Conservation (phyloP, 805 yeast species). For the Myxozyma sirexii region DNA sequence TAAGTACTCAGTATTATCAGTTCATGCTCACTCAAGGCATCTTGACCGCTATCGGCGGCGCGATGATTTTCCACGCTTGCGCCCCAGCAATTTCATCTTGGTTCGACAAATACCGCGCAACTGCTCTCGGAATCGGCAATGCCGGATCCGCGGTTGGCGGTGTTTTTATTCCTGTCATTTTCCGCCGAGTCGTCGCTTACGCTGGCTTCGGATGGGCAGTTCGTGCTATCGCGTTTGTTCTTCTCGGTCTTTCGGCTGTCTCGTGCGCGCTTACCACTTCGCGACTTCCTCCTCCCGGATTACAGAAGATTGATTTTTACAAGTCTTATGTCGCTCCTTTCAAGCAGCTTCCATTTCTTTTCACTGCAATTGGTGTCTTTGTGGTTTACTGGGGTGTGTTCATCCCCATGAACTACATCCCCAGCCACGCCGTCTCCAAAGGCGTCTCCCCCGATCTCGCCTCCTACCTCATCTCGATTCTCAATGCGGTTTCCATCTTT, state of each 20-base stretch:
- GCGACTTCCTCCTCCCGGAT: slow-evolving; percentile 34
- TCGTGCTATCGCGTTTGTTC: slow-evolving; percentile 52
- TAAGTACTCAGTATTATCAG: slow-evolving; percentile 52
- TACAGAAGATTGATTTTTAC: slow-evolving; percentile 11
- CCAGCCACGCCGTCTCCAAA: slow-evolving; percentile 38
- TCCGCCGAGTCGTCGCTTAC: slow-evolving; percentile 46
- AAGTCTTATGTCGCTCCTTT: slow-evolving; percentile 35
- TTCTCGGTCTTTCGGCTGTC: slow-evolving; percentile 39
- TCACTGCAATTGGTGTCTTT: slow-evolving; percentile 36
- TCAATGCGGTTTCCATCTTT: slow-evolving; percentile 46
- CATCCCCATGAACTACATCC: slow-evolving; percentile 41
- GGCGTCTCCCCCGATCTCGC: slow-evolving; percentile 34
- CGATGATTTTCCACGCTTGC: slow-evolving; percentile 50
- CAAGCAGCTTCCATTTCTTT: slow-evolving; percentile 35
- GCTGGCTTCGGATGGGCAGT: slow-evolving; percentile 60
- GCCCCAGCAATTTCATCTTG: slow-evolving; percentile 52
- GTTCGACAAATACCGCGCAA: slow-evolving; percentile 49
- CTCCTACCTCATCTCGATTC: slow-evolving; percentile 41
- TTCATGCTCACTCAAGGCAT: slow-evolving; percentile 56
- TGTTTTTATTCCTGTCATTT: slow-evolving; percentile 51
- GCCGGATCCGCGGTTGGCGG: slow-evolving; percentile 59
- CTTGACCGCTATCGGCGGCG: slow-evolving; percentile 51
- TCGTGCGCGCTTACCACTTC: slow-evolving; percentile 37
- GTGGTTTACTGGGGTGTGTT: slow-evolving; percentile 41
- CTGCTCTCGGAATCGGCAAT: slow-evolving; percentile 52